phyloP scores from a whole-genome alignment of 2,329 filamentous ascomycete species.

The Xylaria sp. region DNA sequence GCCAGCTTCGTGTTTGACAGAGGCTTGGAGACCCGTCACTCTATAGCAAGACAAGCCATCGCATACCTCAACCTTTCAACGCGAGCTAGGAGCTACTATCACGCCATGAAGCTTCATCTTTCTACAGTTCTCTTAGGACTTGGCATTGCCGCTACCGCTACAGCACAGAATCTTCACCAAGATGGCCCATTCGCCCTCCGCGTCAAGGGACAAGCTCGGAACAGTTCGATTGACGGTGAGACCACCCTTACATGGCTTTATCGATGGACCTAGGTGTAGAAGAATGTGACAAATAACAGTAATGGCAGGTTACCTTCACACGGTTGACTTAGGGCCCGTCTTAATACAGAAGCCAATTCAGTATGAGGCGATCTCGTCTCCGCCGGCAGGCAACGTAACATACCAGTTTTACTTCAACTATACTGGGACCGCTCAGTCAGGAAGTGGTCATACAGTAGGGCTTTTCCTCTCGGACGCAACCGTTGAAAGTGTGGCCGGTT shows the following conservation, averaged over 20 bases:
- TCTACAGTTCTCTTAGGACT: slow-evolving; percentile 1
- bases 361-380: slow-evolving; percentile 9
- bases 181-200: slow-evolving; percentile 11
- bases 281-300: not conserved
- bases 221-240: slow-evolving; percentile 16
- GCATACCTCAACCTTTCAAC: not conserved
- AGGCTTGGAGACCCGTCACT: not conserved
- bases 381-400: slow-evolving; percentile 1
- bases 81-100: not conserved
- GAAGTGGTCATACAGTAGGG: not conserved
- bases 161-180: not conserved
- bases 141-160: not conserved
- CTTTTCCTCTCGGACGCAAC: slow-evolving; percentile 2
- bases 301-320: slow-evolving; percentile 1
- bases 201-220: slow-evolving; percentile 11
- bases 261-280: too few relatives aligned
- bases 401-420: slow-evolving; percentile 20
- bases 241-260: not conserved
- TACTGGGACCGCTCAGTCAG: not conserved
- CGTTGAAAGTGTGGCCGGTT: not conserved
- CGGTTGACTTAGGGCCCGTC: not conserved
- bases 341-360: not conserved
- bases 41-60: not conserved
- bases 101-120: slow-evolving; percentile 5
- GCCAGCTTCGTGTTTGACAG: too few relatives aligned